Percentiles rank a stretch among this genome's conserved stretches.
Evolutionary conservation across 169 alveolate species (phyloP).

Genomic region (Babesia bovis): DNA sequence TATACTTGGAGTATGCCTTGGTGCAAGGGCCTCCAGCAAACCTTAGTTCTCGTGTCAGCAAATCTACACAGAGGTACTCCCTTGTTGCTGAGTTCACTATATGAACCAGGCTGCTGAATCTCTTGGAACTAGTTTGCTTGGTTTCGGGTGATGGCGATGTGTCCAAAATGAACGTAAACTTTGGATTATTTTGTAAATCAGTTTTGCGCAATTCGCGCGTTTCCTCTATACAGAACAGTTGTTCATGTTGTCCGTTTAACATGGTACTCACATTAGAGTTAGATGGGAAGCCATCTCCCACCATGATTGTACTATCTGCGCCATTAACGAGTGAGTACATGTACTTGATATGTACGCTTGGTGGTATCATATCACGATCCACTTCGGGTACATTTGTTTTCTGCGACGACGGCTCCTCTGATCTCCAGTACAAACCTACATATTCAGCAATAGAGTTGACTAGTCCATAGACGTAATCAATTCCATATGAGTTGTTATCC

Average conservation of each 20-base stretch:
- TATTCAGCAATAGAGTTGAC: slow-evolving; percentile 33
- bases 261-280: slow-evolving; percentile 36
- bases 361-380: background rate
- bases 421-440: slow-evolving; percentile 28
- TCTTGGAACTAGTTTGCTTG: background rate
- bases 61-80: slow-evolving; percentile 54
- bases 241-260: slow-evolving; percentile 47
- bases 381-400: background rate
- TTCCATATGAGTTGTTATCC: background rate
- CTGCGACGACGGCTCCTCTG: background rate
- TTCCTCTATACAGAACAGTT: slow-evolving; percentile 34
- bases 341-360: slow-evolving; percentile 33
- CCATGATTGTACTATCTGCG: background rate
- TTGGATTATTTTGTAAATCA: slow-evolving; percentile 25
- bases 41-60: slow-evolving; percentile 43
- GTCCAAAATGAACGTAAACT: slow-evolving; percentile 43
- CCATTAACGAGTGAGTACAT: slow-evolving; percentile 10
- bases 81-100: slow-evolving; percentile 36
- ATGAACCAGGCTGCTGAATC: slow-evolving; percentile 17
- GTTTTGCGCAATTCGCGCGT: slow-evolving; percentile 25
- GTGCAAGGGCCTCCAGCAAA: slow-evolving; percentile 14
- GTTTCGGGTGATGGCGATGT: slow-evolving; percentile 13
- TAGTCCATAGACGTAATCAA: slow-evolving; percentile 17
- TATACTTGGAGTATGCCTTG: slow-evolving; percentile 17
- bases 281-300: slow-evolving; percentile 19